Evolutionary conservation across 73 alveolate species (phyloP).

Genomic region (Stentor roeselii): DNA sequence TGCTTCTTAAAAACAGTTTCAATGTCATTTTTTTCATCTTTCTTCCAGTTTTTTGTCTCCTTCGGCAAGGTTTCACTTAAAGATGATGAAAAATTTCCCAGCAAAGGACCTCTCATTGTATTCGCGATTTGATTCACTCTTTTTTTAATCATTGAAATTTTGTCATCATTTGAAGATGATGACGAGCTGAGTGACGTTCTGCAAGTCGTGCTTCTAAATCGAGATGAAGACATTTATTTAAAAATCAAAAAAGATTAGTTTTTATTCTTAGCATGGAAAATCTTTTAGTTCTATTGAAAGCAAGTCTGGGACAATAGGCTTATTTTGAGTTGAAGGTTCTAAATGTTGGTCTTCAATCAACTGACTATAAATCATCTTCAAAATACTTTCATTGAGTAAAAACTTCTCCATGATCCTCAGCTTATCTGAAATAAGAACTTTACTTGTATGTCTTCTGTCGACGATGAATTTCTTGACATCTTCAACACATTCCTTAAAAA

Average conservation of each 20-base stretch:
- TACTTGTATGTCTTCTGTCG: not conserved
- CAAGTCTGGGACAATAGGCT: too few species aligned
- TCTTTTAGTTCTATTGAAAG: too few species aligned
- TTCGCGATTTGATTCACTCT: not conserved
- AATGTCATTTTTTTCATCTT: not conserved
- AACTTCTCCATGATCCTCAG: not conserved
- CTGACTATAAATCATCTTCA: too few species aligned
- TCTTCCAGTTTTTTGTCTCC: not conserved
- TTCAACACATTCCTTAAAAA: not conserved
- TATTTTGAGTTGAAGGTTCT: too few species aligned
- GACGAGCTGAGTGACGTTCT: not conserved
- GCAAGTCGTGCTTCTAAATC: too few species aligned
- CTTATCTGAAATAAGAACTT: not conserved
- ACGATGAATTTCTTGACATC: not conserved
- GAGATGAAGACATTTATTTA: too few species aligned
- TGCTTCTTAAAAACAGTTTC: not conserved
- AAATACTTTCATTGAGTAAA: not conserved
- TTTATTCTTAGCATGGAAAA: too few species aligned
- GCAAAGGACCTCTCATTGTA: not conserved
- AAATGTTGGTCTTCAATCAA: not conserved
- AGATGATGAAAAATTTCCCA: not conserved
- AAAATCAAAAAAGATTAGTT: too few species aligned
- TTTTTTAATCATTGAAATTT: not conserved
- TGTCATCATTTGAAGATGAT: not conserved
- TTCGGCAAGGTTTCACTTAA: not conserved